Evolutionary conservation across 2,329 filamentous ascomycete genomes (phyloP).

Genomic region (Colletotrichum godetiae): DNA sequence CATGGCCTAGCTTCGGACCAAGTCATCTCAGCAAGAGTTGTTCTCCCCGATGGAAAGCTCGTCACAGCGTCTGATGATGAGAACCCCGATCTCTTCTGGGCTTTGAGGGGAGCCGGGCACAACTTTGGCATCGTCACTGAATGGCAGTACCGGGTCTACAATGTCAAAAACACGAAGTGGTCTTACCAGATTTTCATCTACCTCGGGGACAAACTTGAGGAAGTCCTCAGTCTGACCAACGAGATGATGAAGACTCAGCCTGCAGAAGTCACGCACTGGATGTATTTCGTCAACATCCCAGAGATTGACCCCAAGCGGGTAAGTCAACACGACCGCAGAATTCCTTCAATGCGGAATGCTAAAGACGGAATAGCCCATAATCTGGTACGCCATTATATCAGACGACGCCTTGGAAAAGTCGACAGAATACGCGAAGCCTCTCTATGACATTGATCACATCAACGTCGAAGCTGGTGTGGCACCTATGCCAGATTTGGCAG

Average conservation of each 20-base stretch:
- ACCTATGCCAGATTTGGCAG: conserved; percentile 55
- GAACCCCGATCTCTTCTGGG: conserved; percentile 58
- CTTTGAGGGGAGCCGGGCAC: conserved; percentile 60
- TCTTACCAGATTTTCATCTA: conserved; percentile 39
- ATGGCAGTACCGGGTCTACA: conserved; percentile 46
- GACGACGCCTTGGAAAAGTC: conserved; percentile 51
- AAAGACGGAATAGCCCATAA: conserved; percentile 46
- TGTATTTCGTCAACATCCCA: conserved; percentile 48
- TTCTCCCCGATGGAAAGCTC: conserved; percentile 41
- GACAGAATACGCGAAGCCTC: conserved; percentile 50
- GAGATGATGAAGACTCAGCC: conserved; percentile 43
- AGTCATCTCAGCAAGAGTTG: conserved; percentile 44
- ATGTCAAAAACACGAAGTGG: conserved; percentile 40
- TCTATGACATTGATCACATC: conserved; percentile 52
- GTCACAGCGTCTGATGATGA: conserved; percentile 39
- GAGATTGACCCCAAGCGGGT: conserved; percentile 43
- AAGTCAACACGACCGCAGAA: conserved; percentile 40
- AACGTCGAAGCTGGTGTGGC: conserved; percentile 42
- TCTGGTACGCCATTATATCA: conserved; percentile 53
- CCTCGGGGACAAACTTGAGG: conserved; percentile 41
- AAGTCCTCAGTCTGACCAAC: conserved; percentile 47
- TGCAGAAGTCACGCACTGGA: conserved; percentile 42
- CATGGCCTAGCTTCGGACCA: conserved; percentile 43
- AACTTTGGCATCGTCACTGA: conserved; percentile 62
- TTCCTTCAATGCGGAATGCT: neutral